Base-by-base conservation (phyloP, 2,329 filamentous ascomycete species). In the Scytalidium lignicola region DNA sequence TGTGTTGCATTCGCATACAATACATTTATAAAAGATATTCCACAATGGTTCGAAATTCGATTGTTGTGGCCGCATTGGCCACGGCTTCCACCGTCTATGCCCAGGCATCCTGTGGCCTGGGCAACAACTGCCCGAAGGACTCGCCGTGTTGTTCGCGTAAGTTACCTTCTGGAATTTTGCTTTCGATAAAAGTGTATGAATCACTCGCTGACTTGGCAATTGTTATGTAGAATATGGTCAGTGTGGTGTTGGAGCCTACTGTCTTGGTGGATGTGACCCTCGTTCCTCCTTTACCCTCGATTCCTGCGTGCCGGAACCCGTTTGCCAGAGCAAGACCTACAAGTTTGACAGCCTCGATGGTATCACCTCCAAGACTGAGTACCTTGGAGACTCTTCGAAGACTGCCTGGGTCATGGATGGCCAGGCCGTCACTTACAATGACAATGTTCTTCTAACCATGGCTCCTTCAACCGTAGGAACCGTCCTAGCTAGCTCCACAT, bases 241-340 rank as follows among this genome's bases (percentile, higher is more conserved):
- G 69, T 97, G 93, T 64, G 93, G 92, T 72, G 83, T 90, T 49
- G 93, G 93, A 62, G 93, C 91, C 49, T 97, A 88, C 78, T 99
- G 93, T 65, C 81, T 99, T 18, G 93, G 93, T 61, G 93, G 93
- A 55, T 99, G 93, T 74, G 92, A 97, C 66, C 88, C 90, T 26
- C 80, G 83, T 64, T 85, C 85, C 71, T 97, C 92, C 43, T 87
- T 84, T 73, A 80, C 80, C 12, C 78, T 96, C 59, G 83, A 95
- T 58, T 84, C 92, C 2, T 99, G 93, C 69, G 83, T 88, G 7
- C 89, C 93, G 15, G 85, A 79, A 50, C 92, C 93, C 5, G 78
- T 89, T 23, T 99, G 93, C 75, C 65, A 89, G 74, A 82, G 78
- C 67, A 79, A 80, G 62, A 83, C 78, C 46, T 89, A 89, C 75